These are phyloP conservation scores for Striga hermonthica DNA, from an alignment of 305 asterid species.

Conservation along the genomic window DNA sequence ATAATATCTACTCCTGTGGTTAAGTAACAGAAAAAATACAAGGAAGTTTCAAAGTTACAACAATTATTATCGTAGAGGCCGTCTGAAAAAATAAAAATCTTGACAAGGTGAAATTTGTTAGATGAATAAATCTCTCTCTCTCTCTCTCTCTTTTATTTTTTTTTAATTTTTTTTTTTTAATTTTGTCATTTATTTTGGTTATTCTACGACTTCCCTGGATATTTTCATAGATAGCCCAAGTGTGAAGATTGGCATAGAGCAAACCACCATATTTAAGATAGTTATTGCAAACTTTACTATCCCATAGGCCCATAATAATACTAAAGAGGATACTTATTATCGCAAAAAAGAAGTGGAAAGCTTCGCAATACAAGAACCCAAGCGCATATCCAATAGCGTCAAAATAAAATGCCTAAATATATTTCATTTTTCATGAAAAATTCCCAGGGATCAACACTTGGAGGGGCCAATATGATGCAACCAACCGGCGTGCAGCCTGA, in stretches of 20 bases:
- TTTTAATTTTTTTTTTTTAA: too few species aligned
- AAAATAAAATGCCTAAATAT: neutral
- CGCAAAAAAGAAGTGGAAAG: neutral
- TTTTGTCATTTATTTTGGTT: too few species aligned
- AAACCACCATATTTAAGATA: neutral
- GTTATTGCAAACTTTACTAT: neutral
- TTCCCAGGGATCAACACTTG: conserved; percentile 44
- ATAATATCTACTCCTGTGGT: too few species aligned
- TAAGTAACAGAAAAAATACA: neutral
- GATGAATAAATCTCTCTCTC: too few species aligned
- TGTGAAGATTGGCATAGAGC: neutral
- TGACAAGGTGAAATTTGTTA: neutral
- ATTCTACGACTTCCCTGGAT: too few species aligned
- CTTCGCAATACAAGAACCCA: neutral
- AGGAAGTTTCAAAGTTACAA: neutral
- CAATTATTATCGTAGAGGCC: neutral
- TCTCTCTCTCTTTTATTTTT: too few species aligned
- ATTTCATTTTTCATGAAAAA: conserved; percentile 13
- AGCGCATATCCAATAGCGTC: neutral
- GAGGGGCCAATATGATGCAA: conserved; percentile 38
- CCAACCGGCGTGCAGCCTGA: conserved; percentile 65
- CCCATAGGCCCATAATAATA: too few species aligned
- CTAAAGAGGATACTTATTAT: too few species aligned
- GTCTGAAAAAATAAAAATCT: neutral
- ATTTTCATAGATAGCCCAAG: too few species aligned